Evolutionary conservation across 345 rosid genomes (phyloP).

Genomic region (Trapa incisa): DNA sequence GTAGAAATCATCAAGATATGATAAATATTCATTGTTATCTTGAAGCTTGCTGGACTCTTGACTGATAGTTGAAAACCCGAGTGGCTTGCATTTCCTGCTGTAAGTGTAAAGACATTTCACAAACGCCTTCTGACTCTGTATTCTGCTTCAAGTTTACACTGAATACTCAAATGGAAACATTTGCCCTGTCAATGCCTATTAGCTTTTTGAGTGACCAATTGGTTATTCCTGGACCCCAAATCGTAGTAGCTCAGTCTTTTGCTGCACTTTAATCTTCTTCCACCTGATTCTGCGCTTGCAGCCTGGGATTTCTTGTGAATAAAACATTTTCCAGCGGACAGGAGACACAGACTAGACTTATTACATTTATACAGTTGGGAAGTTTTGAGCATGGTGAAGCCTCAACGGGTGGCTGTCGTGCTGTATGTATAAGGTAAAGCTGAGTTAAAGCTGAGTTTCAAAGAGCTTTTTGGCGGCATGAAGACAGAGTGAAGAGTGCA

Average conservation of each 20-base stretch:
- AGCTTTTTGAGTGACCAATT: not conserved
- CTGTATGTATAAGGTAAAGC: slow-evolving; percentile 4
- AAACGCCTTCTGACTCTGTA: too few relatives aligned
- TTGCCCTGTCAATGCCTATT: not conserved
- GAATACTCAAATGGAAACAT: not conserved
- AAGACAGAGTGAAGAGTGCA: slow-evolving; percentile 19
- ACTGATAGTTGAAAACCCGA: not conserved
- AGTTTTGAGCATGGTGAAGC: not conserved
- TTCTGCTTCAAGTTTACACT: too few relatives aligned
- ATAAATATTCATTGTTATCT: not conserved
- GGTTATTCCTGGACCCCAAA: not conserved
- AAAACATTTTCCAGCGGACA: not conserved
- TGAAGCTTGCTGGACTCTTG: not conserved
- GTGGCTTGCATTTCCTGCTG: not conserved
- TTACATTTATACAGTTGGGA: not conserved
- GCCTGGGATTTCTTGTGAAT: slow-evolving; percentile 24
- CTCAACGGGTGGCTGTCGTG: not conserved
- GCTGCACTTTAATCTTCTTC: not conserved
- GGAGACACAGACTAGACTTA: slow-evolving; percentile 1
- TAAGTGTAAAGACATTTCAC: too few relatives aligned
- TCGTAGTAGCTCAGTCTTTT: not conserved
- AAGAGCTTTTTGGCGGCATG: slow-evolving; percentile 6
- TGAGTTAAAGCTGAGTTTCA: slow-evolving; percentile 8
- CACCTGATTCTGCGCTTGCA: not conserved
- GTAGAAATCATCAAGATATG: not conserved